Percentiles rank a stretch among this genome's conserved stretches.
These are phyloP conservation scores for Parastagonospora nodorum DNA, from an alignment of 2,329 filamentous ascomycete genomes.

Conservation along the genomic window DNA sequence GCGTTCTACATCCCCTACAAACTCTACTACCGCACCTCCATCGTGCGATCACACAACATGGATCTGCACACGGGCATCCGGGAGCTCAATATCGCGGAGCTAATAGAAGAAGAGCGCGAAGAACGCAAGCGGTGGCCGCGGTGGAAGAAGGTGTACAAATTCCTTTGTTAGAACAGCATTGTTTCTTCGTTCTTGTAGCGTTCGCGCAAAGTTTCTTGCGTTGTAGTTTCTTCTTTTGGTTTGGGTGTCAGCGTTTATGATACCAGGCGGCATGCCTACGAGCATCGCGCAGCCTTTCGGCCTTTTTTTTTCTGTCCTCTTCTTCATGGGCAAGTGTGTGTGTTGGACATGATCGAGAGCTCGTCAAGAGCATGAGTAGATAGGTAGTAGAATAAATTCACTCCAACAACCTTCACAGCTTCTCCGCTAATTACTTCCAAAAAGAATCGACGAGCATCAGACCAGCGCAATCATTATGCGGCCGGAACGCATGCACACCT, in stretches of 20 bases:
- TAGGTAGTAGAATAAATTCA: not conserved
- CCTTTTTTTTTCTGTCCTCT: conserved; percentile 7
- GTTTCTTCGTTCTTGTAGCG: conserved; percentile 16
- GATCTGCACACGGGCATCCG: conserved; percentile 84
- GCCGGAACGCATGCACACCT: too few species aligned
- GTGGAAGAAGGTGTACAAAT: conserved; percentile 57
- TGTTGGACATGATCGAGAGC: not conserved
- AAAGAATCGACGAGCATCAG: too few species aligned
- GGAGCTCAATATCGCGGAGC: conserved; percentile 78
- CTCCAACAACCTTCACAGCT: not conserved
- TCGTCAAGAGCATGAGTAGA: not conserved
- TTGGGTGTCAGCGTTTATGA: conserved; percentile 23
- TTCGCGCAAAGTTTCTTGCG: conserved; percentile 11
- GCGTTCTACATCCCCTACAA: conserved; percentile 77
- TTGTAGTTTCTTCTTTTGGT: not conserved
- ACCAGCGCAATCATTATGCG: not conserved
- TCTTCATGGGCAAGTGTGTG: not conserved
- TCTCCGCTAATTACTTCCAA: too few species aligned
- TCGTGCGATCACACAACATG: conserved; percentile 75
- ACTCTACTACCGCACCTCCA: conserved; percentile 69
- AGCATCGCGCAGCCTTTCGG: conserved; percentile 33
- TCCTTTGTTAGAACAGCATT: conserved; percentile 48
- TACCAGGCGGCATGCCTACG: conserved; percentile 39
- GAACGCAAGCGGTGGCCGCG: conserved; percentile 64
- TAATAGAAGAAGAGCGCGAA: conserved; percentile 79